A percentile compares a stretch with the other conserved stretches of the same genome.
phyloP scores from a whole-genome alignment of 192 early-diverging fungal species.

The Podila verticillata region DNA sequence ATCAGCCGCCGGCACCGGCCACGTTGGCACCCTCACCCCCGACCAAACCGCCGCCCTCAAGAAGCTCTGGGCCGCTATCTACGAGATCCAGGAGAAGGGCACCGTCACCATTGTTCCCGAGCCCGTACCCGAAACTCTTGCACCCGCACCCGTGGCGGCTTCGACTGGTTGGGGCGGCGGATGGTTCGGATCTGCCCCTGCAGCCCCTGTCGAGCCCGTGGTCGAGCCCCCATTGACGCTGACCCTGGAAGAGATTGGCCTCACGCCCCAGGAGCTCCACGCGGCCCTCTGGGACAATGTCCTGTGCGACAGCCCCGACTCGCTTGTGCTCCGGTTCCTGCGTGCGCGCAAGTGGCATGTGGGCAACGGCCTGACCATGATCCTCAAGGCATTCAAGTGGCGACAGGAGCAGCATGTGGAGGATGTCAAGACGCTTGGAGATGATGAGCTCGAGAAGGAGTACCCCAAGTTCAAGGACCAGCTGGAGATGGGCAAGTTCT shows the following conservation, averaged over 20 bases:
- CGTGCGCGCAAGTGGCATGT: slow-evolving; percentile 93
- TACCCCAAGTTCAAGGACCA: slow-evolving; percentile 49
- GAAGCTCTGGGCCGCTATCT: slow-evolving; percentile 26
- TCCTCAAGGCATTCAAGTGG: slow-evolving; percentile 79
- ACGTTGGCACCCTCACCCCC: slow-evolving; percentile 34
- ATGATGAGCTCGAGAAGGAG: slow-evolving; percentile 24
- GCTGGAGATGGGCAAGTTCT: slow-evolving; percentile 61
- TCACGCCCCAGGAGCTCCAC: slow-evolving; percentile 5
- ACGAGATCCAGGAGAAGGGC: slow-evolving; percentile 28
- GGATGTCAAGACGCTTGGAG: slow-evolving; percentile 49
- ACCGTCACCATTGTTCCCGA: slow-evolving; percentile 24
- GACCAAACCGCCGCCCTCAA: slow-evolving; percentile 39
- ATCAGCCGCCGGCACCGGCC: slow-evolving; percentile 34
- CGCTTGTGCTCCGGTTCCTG: slow-evolving; percentile 81
- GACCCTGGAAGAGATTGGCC: slow-evolving; percentile 22
- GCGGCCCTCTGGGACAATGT: slow-evolving; percentile 27
- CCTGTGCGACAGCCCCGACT: slow-evolving; percentile 55
- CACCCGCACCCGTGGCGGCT: background rate
- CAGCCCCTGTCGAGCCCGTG: slow-evolving; percentile 20
- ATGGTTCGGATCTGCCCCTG: slow-evolving; percentile 27
- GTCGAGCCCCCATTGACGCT: slow-evolving; percentile 29
- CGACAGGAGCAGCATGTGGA: slow-evolving; percentile 66
- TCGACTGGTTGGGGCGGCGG: slow-evolving; percentile 26
- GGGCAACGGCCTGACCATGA: slow-evolving; percentile 76
- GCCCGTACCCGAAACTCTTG: slow-evolving; percentile 6